Percentiles rank a stretch among this genome's conserved stretches.
These are phyloP conservation scores for Lyophyllum atratum DNA, from an alignment of 768 basidiomycete genomes.

Conservation along the genomic window DNA sequence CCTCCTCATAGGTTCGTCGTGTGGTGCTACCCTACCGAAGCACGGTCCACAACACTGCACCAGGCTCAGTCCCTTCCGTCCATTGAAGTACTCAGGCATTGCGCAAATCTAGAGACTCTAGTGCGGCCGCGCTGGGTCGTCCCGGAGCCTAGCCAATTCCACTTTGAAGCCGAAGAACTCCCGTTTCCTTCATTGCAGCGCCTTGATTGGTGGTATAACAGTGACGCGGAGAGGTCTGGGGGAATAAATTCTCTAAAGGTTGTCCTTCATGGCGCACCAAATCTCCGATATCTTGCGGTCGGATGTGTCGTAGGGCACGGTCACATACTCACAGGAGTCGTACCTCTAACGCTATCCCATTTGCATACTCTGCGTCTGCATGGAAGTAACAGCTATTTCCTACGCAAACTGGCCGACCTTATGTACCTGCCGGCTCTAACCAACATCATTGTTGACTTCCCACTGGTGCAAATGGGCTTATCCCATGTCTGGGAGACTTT, in stretches of 20 bases:
- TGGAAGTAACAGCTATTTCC: constrained; percentile 48
- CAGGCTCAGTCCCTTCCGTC: constrained; percentile 30
- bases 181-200: constrained; percentile 54
- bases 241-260: constrained; percentile 63
- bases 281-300: constrained; percentile 58
- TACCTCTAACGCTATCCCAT: constrained; percentile 38
- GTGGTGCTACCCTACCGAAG: constrained; percentile 58
- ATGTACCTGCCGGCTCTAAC: constrained; percentile 59
- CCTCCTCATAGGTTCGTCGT: constrained; percentile 47
- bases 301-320: constrained; percentile 43
- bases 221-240: constrained; percentile 57
- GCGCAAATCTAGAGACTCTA: constrained; percentile 54
- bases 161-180: constrained; percentile 51
- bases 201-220: constrained; percentile 70
- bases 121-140: constrained; percentile 43
- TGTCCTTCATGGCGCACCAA: constrained; percentile 55
- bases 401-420: constrained; percentile 43
- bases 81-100: constrained; percentile 49
- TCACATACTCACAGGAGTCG: constrained; percentile 22
- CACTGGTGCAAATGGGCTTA: constrained; percentile 37
- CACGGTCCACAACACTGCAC: constrained; percentile 40
- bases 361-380: constrained; percentile 57
- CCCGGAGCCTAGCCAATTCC: constrained; percentile 41
- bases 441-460: constrained; percentile 53
- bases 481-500: constrained; percentile 50